Percentiles rank a stretch among this genome's conserved stretches.
These are phyloP conservation scores for Breviolum minutum DNA, from an alignment of 73 alveolate genomes.

Conservation along the genomic window DNA sequence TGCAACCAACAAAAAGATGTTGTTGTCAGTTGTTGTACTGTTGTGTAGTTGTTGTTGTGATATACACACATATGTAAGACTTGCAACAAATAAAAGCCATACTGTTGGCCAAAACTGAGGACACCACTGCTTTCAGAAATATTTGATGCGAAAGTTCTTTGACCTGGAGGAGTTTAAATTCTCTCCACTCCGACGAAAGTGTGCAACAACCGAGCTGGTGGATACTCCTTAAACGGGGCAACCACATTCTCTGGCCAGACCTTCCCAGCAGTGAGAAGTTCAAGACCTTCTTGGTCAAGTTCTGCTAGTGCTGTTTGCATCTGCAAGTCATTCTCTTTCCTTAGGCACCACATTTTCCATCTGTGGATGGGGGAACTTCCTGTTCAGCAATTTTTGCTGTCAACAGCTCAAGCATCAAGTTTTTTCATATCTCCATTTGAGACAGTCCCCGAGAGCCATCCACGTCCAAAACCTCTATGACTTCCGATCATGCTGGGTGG, in stretches of 20 bases:
- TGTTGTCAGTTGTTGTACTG: not conserved
- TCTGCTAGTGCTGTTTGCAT: constrained; percentile 37
- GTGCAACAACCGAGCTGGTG: no score
- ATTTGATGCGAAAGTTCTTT: constrained; percentile 42
- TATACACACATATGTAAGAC: no score
- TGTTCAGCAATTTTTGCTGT: no score
- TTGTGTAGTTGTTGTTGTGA: no score
- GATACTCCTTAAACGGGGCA: not conserved
- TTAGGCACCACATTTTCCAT: not conserved
- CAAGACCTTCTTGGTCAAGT: constrained; percentile 19
- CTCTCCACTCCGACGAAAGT: no score
- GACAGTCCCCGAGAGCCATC: no score
- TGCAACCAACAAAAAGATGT: not conserved
- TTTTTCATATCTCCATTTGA: no score
- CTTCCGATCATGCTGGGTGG: no score
- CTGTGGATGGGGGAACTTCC: no score
- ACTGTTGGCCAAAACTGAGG: not conserved
- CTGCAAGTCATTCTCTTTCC: constrained; percentile 84
- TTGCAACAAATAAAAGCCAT: not conserved
- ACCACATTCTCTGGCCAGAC: not conserved
- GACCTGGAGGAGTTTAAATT: no score
- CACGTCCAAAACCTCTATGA: no score
- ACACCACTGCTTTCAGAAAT: not conserved
- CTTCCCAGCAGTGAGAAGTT: constrained; percentile 30
- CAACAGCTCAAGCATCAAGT: no score